Evolutionary conservation across 768 basidiomycete species (phyloP).

Genomic region (Mycena polygramma): DNA sequence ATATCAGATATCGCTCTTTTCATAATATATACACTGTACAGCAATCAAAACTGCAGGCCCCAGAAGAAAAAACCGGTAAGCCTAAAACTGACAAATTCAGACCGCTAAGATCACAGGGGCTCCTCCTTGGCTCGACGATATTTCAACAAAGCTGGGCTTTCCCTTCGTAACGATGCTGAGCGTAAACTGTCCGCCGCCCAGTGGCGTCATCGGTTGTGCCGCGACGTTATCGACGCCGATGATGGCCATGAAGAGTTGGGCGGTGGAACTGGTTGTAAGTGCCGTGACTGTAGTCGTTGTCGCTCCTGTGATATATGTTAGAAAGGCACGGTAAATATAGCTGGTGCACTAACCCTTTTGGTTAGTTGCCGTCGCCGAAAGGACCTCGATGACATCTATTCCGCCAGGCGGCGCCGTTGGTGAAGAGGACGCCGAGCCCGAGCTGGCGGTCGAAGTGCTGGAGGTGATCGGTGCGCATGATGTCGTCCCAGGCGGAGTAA

Average conservation of each 20-base stretch:
- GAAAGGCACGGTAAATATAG: no score
- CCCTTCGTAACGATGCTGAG: slow-evolving; percentile 34
- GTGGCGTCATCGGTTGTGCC: slow-evolving; percentile 32
- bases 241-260: slow-evolving; percentile 35
- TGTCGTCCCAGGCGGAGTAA: neutral
- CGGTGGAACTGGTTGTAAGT: slow-evolving; percentile 14
- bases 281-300: slow-evolving; percentile 38
- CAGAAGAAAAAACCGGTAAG: no score
- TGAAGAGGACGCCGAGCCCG: neutral
- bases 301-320: neutral
- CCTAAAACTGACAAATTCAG: no score
- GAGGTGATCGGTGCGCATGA: neutral
- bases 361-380: slow-evolving; percentile 34
- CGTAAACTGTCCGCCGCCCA: slow-evolving; percentile 34
- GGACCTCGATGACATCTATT: slow-evolving; percentile 20
- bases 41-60: no score
- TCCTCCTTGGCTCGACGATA: slow-evolving; percentile 15
- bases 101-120: no score
- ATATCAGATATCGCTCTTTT: no score
- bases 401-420: neutral
- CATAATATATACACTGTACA: no score
- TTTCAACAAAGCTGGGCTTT: slow-evolving; percentile 34
- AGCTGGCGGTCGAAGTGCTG: neutral
- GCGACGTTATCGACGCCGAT: slow-evolving; percentile 33
- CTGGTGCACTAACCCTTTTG: slow-evolving; percentile 29